Conservation (phyloP, 768 basidiomycete genomes). For the Pisolithus sp. region DNA sequence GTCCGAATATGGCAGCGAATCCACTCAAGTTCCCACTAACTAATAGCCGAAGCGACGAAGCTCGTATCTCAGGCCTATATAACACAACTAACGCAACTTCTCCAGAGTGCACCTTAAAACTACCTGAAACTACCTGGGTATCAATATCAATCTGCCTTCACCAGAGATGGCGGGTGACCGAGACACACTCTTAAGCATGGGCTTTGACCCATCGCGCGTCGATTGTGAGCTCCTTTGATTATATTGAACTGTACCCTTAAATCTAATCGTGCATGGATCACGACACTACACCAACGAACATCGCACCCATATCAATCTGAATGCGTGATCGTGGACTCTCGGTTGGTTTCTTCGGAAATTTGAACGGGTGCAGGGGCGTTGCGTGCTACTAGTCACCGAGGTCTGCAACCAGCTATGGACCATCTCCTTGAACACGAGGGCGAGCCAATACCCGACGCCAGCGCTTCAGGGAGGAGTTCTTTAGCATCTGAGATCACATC, state of each 20-base stretch:
- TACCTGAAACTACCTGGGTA: background rate
- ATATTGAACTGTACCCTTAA: background rate
- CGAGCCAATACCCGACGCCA: conserved; percentile 64
- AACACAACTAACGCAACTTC: too few species aligned
- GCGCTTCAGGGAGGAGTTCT: conserved; percentile 32
- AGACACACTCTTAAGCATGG: conserved; percentile 77
- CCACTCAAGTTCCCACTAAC: too few species aligned
- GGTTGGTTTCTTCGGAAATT: background rate
- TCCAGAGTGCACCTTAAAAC: too few species aligned
- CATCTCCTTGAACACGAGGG: conserved; percentile 77
- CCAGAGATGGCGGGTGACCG: conserved; percentile 48
- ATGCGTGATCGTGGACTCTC: too few species aligned
- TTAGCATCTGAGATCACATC: conserved; percentile 13
- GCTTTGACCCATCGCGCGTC: conserved; percentile 77
- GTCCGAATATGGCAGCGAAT: too few species aligned
- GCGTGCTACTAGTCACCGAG: conserved; percentile 74
- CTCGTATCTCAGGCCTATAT: too few species aligned
- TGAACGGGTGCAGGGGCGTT: conserved; percentile 65
- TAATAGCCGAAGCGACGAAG: too few species aligned
- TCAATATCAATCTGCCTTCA: background rate
- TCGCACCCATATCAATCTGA: background rate
- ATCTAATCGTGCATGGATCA: conserved; percentile 5
- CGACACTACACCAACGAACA: background rate
- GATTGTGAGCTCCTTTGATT: conserved; percentile 57
- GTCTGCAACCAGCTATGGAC: conserved; percentile 89